Percentiles rank a stretch among this genome's conserved stretches.
phyloP scores from a whole-genome alignment of 306 rosid genomes.

The Begonia peltatifolia region DNA sequence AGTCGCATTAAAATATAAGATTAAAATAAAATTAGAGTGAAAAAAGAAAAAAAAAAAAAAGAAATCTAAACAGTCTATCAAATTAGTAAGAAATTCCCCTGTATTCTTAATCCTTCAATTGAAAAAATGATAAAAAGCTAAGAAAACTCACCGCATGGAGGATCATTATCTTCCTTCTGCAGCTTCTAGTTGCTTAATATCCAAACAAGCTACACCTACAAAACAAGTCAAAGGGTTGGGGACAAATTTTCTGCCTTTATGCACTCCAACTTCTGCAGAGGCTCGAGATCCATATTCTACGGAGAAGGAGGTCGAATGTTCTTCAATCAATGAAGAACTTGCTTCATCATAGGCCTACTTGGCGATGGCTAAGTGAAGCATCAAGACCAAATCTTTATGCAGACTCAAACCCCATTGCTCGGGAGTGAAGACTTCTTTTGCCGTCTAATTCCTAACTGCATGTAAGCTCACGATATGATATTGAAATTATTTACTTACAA shows the following conservation, averaged over 20 bases:
- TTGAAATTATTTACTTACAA: conserved; percentile 50
- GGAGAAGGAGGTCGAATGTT: background rate
- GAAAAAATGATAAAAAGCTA: no score
- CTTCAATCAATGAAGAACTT: conserved; percentile 10
- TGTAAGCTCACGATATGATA: conserved; percentile 46
- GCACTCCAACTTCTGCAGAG: no score
- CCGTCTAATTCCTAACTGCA: conserved; percentile 5
- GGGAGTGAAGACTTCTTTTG: conserved; percentile 7
- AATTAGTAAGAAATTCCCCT: no score
- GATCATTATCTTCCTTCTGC: background rate
- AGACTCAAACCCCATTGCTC: conserved; percentile 5
- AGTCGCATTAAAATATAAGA: no score
- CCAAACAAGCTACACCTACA: no score
- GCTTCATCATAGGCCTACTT: conserved; percentile 8
- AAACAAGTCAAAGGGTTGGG: no score
- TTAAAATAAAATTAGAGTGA: no score
- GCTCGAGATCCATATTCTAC: no score
- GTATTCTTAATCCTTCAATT: no score
- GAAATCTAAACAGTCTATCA: no score
- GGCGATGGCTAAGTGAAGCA: conserved; percentile 4
- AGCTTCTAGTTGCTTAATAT: background rate
- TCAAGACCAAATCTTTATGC: conserved; percentile 4
- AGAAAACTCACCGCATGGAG: background rate
- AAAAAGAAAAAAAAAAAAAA: no score
- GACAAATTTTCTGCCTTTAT: no score